Conservation (phyloP, 352 stramenopile species). For the Globisporangium polare region DNA sequence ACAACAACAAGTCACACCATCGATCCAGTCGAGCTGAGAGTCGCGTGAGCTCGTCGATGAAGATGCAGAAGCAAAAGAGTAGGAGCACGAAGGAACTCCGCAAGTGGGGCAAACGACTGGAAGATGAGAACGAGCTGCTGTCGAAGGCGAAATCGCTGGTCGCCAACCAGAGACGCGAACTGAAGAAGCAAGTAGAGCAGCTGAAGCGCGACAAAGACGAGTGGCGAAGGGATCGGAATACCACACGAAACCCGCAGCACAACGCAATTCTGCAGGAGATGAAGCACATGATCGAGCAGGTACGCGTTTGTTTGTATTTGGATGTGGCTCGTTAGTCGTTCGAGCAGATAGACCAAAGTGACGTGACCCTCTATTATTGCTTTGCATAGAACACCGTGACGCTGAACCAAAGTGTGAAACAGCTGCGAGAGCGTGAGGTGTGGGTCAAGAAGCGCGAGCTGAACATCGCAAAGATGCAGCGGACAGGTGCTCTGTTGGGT, state of each 20-base stretch:
- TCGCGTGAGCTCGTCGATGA: neutral
- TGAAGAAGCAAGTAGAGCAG: constrained; percentile 50
- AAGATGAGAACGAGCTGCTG: constrained; percentile 43
- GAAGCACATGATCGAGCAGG: constrained; percentile 62
- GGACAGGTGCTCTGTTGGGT: constrained; percentile 23
- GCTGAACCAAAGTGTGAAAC: constrained; percentile 43
- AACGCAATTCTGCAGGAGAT: constrained; percentile 49
- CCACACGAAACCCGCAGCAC: constrained; percentile 4
- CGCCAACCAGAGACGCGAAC: constrained; percentile 38
- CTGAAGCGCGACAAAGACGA: constrained; percentile 48
- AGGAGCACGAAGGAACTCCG: constrained; percentile 13
- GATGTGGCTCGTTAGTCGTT: neutral
- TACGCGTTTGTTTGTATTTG: constrained; percentile 9
- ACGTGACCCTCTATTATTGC: neutral
- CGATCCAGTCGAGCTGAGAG: neutral
- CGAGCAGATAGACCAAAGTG: neutral
- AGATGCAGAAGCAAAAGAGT: constrained; percentile 4
- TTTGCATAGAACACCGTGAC: constrained; percentile 29
- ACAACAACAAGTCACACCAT: constrained; percentile 7
- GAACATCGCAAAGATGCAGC: constrained; percentile 40
- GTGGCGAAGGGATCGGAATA: constrained; percentile 37
- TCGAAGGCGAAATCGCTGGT: constrained; percentile 39
- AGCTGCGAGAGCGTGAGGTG: constrained; percentile 41
- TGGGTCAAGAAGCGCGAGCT: constrained; percentile 48
- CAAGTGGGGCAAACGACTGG: constrained; percentile 46